Conservation (phyloP, 176 grass and related monocot species). For the Zizania latifolia region DNA sequence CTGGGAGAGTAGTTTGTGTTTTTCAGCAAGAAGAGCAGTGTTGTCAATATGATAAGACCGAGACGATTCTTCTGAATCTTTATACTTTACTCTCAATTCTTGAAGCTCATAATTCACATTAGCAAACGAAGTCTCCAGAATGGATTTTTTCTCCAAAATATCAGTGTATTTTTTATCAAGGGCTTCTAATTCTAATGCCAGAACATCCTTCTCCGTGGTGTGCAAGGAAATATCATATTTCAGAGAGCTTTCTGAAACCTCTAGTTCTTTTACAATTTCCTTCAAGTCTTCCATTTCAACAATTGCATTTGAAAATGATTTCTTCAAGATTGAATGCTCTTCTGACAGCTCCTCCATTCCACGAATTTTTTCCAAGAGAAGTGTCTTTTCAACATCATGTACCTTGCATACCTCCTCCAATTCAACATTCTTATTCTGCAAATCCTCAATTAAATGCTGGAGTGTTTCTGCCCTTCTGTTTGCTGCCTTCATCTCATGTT, state of each 20-base stretch:
- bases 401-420: slow-evolving; percentile 34
- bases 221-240: slow-evolving; percentile 34
- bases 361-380: slow-evolving; percentile 27
- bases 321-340: slow-evolving; percentile 50
- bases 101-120: slow-evolving; percentile 35
- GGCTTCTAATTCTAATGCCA: slow-evolving; percentile 38
- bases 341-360: slow-evolving; percentile 30
- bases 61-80: slow-evolving; percentile 34
- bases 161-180: slow-evolving; percentile 24
- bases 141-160: slow-evolving; percentile 17
- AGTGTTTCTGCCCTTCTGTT: slow-evolving; percentile 4
- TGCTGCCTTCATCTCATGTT: slow-evolving; percentile 26
- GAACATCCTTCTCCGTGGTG: slow-evolving; percentile 38
- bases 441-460: slow-evolving; percentile 28
- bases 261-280: slow-evolving; percentile 33
- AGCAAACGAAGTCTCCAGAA: slow-evolving; percentile 35
- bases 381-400: slow-evolving; percentile 41
- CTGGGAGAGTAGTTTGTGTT: slow-evolving; percentile 42
- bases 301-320: slow-evolving; percentile 37
- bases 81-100: slow-evolving; percentile 32
- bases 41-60: slow-evolving; percentile 14
- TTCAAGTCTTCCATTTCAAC: slow-evolving; percentile 37
- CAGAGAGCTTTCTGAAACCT: slow-evolving; percentile 46
- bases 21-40: slow-evolving; percentile 42
- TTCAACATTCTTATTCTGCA: slow-evolving; percentile 32